Percentiles rank a stretch among this genome's conserved stretches.
phyloP scores from a whole-genome alignment of 306 rosid genomes.

The Cucurbita pepo region DNA sequence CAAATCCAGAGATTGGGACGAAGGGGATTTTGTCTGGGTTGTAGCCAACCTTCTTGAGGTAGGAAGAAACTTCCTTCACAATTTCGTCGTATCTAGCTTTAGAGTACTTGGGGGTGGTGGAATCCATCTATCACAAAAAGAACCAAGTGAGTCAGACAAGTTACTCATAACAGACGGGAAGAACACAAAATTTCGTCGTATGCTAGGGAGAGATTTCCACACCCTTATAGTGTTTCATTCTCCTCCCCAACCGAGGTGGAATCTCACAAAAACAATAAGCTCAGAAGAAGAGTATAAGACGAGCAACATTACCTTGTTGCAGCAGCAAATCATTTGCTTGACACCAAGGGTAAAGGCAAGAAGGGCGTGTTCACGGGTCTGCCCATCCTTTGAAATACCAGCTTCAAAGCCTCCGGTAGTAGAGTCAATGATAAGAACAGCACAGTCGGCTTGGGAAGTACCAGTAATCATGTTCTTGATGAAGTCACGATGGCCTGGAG shows the following conservation, averaged over 20 bases:
- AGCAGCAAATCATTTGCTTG: conserved; percentile 86
- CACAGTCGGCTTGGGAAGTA: conserved; percentile 86
- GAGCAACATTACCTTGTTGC: conserved; percentile 44
- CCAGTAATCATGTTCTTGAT: conserved; percentile 92
- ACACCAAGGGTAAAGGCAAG: conserved; percentile 95
- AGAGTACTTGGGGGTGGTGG: conserved; percentile 78
- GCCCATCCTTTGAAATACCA: conserved; percentile 93
- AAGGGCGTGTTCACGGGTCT: conserved; percentile 90
- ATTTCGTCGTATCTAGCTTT: conserved; percentile 83
- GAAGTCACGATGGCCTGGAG: conserved; percentile 88
- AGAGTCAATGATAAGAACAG: conserved; percentile 79
- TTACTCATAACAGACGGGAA: too few species aligned
- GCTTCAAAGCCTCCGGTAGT: conserved; percentile 94
- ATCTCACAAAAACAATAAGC: too few species aligned
- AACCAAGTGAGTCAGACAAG: neutral
- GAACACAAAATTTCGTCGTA: too few species aligned
- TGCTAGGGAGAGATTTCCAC: too few species aligned
- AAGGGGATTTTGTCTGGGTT: conserved; percentile 78
- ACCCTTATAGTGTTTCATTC: too few species aligned
- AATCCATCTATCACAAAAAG: conserved; percentile 50
- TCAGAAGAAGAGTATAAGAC: too few species aligned
- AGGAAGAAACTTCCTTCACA: conserved; percentile 84
- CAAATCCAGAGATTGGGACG: conserved; percentile 89
- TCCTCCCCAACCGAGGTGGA: too few species aligned
- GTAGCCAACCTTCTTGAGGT: conserved; percentile 83